These are phyloP conservation scores for Xanthoconium stramineum DNA, from an alignment of 768 basidiomycete genomes.

Conservation along the genomic window DNA sequence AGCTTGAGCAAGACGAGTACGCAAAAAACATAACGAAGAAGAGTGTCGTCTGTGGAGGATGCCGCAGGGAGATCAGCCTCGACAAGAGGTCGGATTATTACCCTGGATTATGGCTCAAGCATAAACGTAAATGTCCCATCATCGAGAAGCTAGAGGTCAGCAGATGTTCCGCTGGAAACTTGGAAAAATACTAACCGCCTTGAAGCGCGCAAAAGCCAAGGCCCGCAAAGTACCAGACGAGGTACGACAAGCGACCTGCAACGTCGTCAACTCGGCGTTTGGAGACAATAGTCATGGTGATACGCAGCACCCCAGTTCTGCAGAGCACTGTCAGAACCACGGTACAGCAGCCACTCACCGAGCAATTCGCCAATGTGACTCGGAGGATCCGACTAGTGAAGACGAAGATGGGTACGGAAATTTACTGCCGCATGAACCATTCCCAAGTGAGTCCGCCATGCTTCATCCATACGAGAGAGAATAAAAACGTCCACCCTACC, in stretches of 20 bases:
- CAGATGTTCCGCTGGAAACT: background rate
- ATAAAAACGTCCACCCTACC: background rate
- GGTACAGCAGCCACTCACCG: background rate
- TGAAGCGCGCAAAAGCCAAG: constrained; percentile 15
- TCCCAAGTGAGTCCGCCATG: constrained; percentile 23
- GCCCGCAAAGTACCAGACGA: background rate
- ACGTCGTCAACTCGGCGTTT: background rate
- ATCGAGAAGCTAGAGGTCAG: constrained; percentile 28
- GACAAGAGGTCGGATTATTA: constrained; percentile 35
- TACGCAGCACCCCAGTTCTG: background rate
- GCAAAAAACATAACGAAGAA: constrained; percentile 20
- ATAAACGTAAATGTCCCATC: constrained; percentile 27
- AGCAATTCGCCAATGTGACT: background rate
- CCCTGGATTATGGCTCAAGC: constrained; percentile 35
- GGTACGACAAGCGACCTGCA: constrained; percentile 1
- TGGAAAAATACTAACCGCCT: constrained; percentile 9
- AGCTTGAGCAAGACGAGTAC: constrained; percentile 31
- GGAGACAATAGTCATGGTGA: background rate
- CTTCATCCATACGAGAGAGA: background rate
- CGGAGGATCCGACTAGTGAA: constrained; percentile 11
- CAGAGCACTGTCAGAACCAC: background rate
- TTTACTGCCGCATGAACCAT: constrained; percentile 13
- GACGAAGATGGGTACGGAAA: constrained; percentile 19
- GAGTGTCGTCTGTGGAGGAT: constrained; percentile 30
- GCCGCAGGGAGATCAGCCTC: constrained; percentile 30